Evolutionary conservation across 129 eudicot genomes (phyloP).

Genomic region (Lactuca sativa): DNA sequence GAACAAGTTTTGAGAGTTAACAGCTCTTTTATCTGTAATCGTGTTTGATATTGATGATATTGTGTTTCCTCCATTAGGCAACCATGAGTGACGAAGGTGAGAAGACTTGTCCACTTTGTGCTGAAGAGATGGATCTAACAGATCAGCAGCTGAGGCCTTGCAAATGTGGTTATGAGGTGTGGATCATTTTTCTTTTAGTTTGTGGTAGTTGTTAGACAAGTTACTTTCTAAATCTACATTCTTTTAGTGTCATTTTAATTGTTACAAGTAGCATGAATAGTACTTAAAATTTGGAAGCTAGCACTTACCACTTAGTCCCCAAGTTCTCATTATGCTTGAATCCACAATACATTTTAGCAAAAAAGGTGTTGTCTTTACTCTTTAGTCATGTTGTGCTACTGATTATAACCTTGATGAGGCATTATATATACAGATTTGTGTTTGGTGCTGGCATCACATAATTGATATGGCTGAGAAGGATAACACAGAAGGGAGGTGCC

Average conservation of each 20-base stretch:
- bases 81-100: slow-evolving; percentile 77
- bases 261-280: slow-evolving; percentile 4
- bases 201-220: neutral
- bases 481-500: slow-evolving; percentile 60
- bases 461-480: slow-evolving; percentile 77
- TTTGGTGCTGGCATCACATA: slow-evolving; percentile 81
- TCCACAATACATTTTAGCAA: neutral
- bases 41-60: neutral
- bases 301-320: neutral
- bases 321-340: slow-evolving; percentile 1
- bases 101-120: slow-evolving; percentile 81
- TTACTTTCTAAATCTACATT: slow-evolving; percentile 10
- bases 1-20: neutral
- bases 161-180: slow-evolving; percentile 79
- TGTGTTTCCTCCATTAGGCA: slow-evolving; percentile 25
- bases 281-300: neutral
- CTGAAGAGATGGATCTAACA: slow-evolving; percentile 85
- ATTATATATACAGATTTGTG: slow-evolving; percentile 48
- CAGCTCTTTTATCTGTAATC: neutral
- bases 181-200: slow-evolving; percentile 22
- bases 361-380: neutral
- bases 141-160: slow-evolving; percentile 87
- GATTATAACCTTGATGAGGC: slow-evolving; percentile 3
- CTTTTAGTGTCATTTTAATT: neutral
- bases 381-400: slow-evolving; percentile 3